Percentiles rank a stretch among this genome's conserved stretches.
Evolutionary conservation across 345 rosid genomes (phyloP).

Genomic region (Citrus mangshanensis): DNA sequence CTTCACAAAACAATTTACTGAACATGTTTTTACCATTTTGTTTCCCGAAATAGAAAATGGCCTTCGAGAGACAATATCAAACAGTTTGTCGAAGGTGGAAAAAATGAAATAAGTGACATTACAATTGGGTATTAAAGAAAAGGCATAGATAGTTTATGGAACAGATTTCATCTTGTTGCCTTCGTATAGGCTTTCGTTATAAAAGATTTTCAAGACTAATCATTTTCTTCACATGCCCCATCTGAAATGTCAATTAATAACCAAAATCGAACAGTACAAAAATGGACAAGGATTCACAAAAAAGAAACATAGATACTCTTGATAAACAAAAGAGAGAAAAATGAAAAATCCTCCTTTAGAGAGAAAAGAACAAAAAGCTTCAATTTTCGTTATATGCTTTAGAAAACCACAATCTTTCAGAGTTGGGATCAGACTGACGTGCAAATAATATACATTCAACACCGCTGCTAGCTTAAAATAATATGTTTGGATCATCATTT

Average conservation of each 20-base stretch:
- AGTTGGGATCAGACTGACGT: constrained; percentile 41
- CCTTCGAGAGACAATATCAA: too few relatives aligned
- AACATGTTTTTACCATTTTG: too few relatives aligned
- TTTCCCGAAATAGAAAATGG: too few relatives aligned
- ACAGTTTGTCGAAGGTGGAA: too few relatives aligned
- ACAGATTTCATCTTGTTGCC: neutral
- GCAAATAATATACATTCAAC: constrained; percentile 24
- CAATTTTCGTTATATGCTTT: too few relatives aligned
- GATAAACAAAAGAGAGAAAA: neutral
- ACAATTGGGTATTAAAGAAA: too few relatives aligned
- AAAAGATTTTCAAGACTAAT: neutral
- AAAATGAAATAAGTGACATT: too few relatives aligned
- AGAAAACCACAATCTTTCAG: neutral
- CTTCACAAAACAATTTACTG: too few relatives aligned
- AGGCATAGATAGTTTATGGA: too few relatives aligned
- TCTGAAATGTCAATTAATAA: neutral
- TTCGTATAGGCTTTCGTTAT: neutral
- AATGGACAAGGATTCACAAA: neutral
- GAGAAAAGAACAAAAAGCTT: neutral
- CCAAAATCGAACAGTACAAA: neutral
- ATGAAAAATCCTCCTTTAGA: neutral
- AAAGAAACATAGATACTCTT: neutral
- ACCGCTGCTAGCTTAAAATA: neutral
- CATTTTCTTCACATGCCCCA: neutral
- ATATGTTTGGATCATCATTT: neutral